These are phyloP conservation scores for Fusarium torreyae DNA, from an alignment of 2,329 filamentous ascomycete genomes.

Conservation along the genomic window DNA sequence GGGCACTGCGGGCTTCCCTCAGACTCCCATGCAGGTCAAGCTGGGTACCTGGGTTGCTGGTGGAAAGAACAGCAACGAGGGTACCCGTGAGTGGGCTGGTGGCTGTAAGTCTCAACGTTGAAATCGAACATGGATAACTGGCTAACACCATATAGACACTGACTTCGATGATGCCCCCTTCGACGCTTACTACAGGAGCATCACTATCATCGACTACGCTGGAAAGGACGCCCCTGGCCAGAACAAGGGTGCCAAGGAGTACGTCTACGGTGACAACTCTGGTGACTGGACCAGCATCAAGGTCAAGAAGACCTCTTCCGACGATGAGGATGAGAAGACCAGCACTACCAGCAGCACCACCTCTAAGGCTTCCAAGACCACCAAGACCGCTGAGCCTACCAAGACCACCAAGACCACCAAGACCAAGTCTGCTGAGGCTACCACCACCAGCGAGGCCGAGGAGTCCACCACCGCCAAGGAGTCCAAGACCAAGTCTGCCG, in stretches of 20 bases:
- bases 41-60: constrained; percentile 78
- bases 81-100: constrained; percentile 81
- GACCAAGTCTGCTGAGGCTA: constrained; percentile 32
- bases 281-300: constrained; percentile 68
- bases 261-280: constrained; percentile 65
- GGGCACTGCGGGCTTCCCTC: constrained; percentile 73
- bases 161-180: constrained; percentile 68
- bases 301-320: constrained; percentile 59
- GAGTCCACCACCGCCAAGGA: constrained; percentile 33
- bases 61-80: constrained; percentile 70
- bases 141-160: constrained; percentile 56
- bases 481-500: constrained; percentile 32
- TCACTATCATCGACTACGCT: constrained; percentile 69
- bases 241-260: constrained; percentile 62
- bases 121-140: not conserved
- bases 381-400: constrained; percentile 31
- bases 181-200: constrained; percentile 70
- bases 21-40: constrained; percentile 81
- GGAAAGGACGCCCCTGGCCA: constrained; percentile 61
- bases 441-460: constrained; percentile 25
- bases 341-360: constrained; percentile 34
- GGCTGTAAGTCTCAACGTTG: constrained; percentile 57
- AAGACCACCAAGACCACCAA: constrained; percentile 34
- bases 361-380: constrained; percentile 32
- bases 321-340: constrained; percentile 41